A percentile compares a stretch with the other conserved stretches of the same genome.
phyloP scores from a whole-genome alignment of 768 basidiomycete species.

The Wakefieldia striispora region DNA sequence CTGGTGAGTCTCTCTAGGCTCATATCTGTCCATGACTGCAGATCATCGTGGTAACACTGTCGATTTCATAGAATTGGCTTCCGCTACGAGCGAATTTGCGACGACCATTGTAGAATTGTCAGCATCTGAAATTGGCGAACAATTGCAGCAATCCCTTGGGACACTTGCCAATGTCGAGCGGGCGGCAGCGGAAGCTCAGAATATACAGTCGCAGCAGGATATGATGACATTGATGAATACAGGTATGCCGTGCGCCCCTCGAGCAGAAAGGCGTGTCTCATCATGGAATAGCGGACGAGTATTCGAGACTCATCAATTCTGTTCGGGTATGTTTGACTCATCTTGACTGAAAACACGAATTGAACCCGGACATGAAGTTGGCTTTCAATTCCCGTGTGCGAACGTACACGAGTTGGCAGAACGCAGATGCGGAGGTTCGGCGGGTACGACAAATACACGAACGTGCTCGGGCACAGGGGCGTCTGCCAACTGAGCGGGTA shows the following conservation, averaged over 20 bases:
- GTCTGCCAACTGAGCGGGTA: conserved; percentile 65
- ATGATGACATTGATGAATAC: conserved; percentile 78
- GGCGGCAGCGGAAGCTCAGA: conserved; percentile 72
- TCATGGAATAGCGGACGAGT: conserved; percentile 68
- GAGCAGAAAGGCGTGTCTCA: conserved; percentile 3
- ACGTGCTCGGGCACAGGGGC: conserved; percentile 74
- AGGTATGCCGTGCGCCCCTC: conserved; percentile 35
- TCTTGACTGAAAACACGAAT: background rate
- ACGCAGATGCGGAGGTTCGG: conserved; percentile 68
- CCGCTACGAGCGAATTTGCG: conserved; percentile 76
- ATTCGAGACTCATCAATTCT: conserved; percentile 85
- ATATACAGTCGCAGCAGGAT: conserved; percentile 77
- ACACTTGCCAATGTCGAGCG: conserved; percentile 73
- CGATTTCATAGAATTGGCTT: conserved; percentile 55
- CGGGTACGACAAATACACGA: conserved; percentile 79
- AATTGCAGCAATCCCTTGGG: conserved; percentile 66
- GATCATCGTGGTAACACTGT: too few relatives aligned
- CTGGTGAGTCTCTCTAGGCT: conserved; percentile 44
- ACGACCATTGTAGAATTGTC: conserved; percentile 68
- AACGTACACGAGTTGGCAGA: conserved; percentile 78
- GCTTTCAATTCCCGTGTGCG: conserved; percentile 89
- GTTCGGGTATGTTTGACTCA: conserved; percentile 60
- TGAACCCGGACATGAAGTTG: conserved; percentile 44
- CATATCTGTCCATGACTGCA: background rate
- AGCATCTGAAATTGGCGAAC: conserved; percentile 70